Base-by-base conservation (phyloP, 2,329 filamentous ascomycete species). In the Lecanosticta acicola region DNA sequence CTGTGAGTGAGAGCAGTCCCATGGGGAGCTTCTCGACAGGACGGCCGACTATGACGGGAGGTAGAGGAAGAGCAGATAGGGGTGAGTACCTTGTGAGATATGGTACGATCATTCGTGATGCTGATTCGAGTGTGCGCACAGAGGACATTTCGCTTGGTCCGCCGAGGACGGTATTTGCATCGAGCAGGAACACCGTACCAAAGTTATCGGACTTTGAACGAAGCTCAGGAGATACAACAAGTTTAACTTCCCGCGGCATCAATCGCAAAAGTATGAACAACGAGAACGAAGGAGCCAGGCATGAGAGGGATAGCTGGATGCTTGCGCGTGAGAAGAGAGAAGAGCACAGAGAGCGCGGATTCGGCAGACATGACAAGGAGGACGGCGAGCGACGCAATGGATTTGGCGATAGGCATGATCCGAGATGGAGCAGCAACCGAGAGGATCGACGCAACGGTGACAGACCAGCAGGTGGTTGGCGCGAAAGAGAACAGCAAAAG, bases 141-240 rank as follows among this genome's bases (percentile, higher is more conserved):
- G 90, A 94, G 59, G 88, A 94, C 54, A 85, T 94, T 47, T 78
- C 93, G 48, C 84, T 95, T 47, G 89, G 87, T 11, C 89, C 89
- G 16, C 87, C 89, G 1, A 86, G 87, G 66, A 87, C 81, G 38
- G 80, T 81, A 36, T 95, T 96, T 66, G 80, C 87, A 43, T 94
- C 89, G 17, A 86, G 85, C 48, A 72, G 78, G 24, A 67, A 73
- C 75, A 11, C 24, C 11, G 79, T 49, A 65, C 67, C 52, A 32
- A 77, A 62, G 53, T 46, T 58, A 11, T 46, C 53, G 19, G 60
- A 62, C 21, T 46, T 55, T 17, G 54, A 62, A 18, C 39, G 34
- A 21, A 41, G 21, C 18, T 16, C 39, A 11, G 45, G 58, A 21
- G 68, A 72, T 29, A 58, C 64, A 19, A 58, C 59, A 13, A 58